These are phyloP conservation scores for Mortierella polycephala DNA, from an alignment of 371 early-diverging fungal genomes.

Conservation along the genomic window DNA sequence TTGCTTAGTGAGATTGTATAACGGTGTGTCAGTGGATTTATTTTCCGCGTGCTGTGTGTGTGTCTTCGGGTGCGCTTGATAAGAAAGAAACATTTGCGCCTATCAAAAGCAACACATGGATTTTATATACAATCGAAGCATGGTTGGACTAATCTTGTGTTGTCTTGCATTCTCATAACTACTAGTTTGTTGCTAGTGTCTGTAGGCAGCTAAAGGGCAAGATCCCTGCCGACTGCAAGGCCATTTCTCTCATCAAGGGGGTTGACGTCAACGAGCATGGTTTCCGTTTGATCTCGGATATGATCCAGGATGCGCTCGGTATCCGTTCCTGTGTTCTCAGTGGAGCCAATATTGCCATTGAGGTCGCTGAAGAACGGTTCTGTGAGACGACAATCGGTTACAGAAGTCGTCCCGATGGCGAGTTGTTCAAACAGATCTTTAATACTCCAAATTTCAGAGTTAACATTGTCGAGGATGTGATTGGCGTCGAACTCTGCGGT, in stretches of 20 bases:
- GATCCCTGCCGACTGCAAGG: slow-evolving; percentile 78
- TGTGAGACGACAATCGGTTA: slow-evolving; percentile 97
- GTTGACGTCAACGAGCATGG: slow-evolving; percentile 82
- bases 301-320: slow-evolving; percentile 81
- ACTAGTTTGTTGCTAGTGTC: slow-evolving; percentile 84
- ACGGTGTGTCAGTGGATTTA: slow-evolving; percentile 11
- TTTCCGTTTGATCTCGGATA: slow-evolving; percentile 87
- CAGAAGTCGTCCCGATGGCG: slow-evolving; percentile 73
- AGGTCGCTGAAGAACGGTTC: slow-evolving; percentile 94
- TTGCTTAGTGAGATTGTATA: slow-evolving; percentile 8
- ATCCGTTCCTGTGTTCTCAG: slow-evolving; percentile 92
- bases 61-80: neutral
- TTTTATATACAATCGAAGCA: too few relatives aligned
- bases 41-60: slow-evolving; percentile 1
- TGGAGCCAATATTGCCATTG: slow-evolving; percentile 99
- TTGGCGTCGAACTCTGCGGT: slow-evolving; percentile 97
- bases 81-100: neutral
- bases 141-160: neutral
- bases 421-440: slow-evolving; percentile 83
- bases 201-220: slow-evolving; percentile 83
- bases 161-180: neutral
- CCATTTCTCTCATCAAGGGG: slow-evolving; percentile 97
- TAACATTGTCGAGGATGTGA: slow-evolving; percentile 85
- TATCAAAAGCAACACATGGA: neutral
- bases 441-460: slow-evolving; percentile 90